phyloP scores from a whole-genome alignment of 352 stramenopile genomes.

The Pythium monospermum region DNA sequence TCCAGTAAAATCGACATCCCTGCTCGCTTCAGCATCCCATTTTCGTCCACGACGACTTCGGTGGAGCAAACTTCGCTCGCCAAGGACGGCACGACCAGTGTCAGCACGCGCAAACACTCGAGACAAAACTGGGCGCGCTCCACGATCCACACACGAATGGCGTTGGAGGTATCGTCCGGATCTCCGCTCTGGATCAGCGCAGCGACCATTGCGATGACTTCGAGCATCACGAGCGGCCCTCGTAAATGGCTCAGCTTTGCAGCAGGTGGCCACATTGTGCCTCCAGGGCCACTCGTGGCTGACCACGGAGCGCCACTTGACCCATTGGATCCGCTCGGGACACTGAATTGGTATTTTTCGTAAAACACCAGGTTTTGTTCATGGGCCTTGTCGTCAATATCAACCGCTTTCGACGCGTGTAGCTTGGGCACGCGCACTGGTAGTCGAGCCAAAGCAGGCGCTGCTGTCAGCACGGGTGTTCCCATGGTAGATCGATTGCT shows the following conservation, averaged over 20 bases:
- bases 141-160: conserved; percentile 63
- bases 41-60: conserved; percentile 54
- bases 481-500: conserved; percentile 35
- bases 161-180: conserved; percentile 43
- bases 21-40: conserved; percentile 27
- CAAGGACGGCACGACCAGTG: conserved; percentile 62
- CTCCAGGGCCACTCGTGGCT: conserved; percentile 39
- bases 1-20: conserved; percentile 76
- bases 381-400: conserved; percentile 83
- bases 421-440: conserved; percentile 70
- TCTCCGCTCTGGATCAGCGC: conserved; percentile 51
- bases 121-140: conserved; percentile 79
- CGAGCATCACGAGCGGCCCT: conserved; percentile 70
- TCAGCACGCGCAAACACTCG: conserved; percentile 69
- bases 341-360: conserved; percentile 79
- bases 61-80: conserved; percentile 74
- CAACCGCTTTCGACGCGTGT: conserved; percentile 66
- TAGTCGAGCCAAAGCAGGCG: conserved; percentile 46
- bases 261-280: conserved; percentile 65
- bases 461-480: conserved; percentile 44
- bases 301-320: conserved; percentile 44
- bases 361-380: conserved; percentile 82
- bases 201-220: conserved; percentile 70
- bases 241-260: conserved; percentile 71
- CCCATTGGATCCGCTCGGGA: conserved; percentile 29